Base-by-base conservation (phyloP, 495 filamentous ascomycete genomes). In the Tuber calosporum region DNA sequence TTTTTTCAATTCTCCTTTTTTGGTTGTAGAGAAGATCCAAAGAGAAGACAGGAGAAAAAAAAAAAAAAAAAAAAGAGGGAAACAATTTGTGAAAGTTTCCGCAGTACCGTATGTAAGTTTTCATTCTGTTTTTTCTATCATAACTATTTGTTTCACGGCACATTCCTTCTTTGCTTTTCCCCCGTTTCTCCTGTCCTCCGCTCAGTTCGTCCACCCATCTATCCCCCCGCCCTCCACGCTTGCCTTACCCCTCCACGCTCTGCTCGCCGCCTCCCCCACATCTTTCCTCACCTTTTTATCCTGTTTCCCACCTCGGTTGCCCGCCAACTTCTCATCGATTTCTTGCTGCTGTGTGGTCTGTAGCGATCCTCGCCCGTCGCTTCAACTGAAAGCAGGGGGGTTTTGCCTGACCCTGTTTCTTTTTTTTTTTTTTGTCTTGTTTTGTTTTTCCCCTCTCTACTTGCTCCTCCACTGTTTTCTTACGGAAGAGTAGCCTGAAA, bases 161-260 rank as follows among this genome's bases (percentile, higher is more conserved):
- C 53, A 7, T 62, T 34, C 26, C 53, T 19, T 62, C 15, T 62
- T 11, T 34, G n/a, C 11, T 62, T 19, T 17, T 30, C 48, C n/a
- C 26, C 53, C 26, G 53, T 62, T 62, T 34, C 26, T 19, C 53
- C 34, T 34, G 53, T 26, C 53, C 53, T 15, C 53, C 26, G 26
- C 34, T 62, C 53, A 62, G 53, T 62, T 26, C 13, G 30, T 62
- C 53, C 53, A 62, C 26, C 13, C 53, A 62, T 34, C 53, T 74
- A 73, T 74, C 67, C 69, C 76, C 74, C 45, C 70, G 71, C 72
- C 68, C 73, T 76, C 74, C 74, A 77, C 53, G 67, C 75, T 68
- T 62, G 73, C 68, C 73, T 77, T 78, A 78, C 76, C 76, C 76
- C 76, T 78, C 76, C 76, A 77, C 76, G 74, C 74, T 77, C 75